Base-by-base conservation (phyloP, 805 yeast genomes). In the Yarrowia keelungensis region DNA sequence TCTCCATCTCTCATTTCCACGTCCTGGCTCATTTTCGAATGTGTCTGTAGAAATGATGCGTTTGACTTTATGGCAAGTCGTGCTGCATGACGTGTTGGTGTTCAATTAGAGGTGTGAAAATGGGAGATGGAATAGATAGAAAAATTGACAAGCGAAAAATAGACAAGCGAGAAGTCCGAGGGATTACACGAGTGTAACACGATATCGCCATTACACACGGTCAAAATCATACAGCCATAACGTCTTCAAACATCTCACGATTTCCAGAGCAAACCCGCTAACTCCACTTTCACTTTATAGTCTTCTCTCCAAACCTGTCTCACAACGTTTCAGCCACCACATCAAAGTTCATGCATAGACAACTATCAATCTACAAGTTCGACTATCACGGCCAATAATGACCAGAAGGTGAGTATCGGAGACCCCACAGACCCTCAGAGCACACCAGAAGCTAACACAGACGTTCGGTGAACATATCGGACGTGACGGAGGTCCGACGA, bases 401-500 rank as follows among this genome's bases (percentile, higher is more conserved):
- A 56, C 62, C 47, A 41, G 62, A 56, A 56, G 62, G 62, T 56
- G 62, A 56, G 62, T 56, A 22, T 19, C 11, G 5, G 32, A 26
- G 32, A 26, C 32, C 32, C 4, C 12, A 5, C 11, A 26, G 15
- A 26, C 9, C 38, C 19, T 5, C 14, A 12, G 9, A 8, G n/a
- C n/a, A n/a, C n/a, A n/a, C n/a, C 8, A 35, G 5, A 19, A 26
- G 4, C 65, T 59, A 59, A 62, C 54, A 38, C 47, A 62, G 56
- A 39, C 54, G 56, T 36, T 49, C 56, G 56, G 61, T 67, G 22
- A 58, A 59, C 42, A 43, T 68, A 5, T 49, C 65, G 38, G 62
- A 68, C 47, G 49, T 71, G 26, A 71, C 72, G n/a, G 81, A 81
- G 56, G 83, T 81, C 49, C 79, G 80, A 65, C 74, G 85, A 56